Base-by-base conservation (phyloP, 2,329 filamentous ascomycete genomes). In the Fusarium humuli region DNA sequence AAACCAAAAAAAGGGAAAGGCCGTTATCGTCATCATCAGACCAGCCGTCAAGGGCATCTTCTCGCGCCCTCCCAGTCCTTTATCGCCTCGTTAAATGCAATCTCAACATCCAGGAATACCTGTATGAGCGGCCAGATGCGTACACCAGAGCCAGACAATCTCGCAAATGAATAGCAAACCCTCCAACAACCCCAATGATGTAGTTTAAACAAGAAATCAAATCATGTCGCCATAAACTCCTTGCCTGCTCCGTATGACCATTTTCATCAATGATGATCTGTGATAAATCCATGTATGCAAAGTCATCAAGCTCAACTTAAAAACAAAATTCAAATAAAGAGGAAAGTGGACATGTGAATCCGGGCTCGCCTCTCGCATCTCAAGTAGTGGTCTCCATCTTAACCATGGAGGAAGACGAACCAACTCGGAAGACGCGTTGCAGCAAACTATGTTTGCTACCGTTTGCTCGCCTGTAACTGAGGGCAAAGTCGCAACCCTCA, bases 101-200 rank as follows among this genome's bases (percentile, higher is more conserved):
- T 64, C 56, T 72, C 60, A 47, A 49, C 48, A 47, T 57, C 63
- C 40, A 62, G 72, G n/a, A 47, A 40, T 47, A n/a, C 47, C 53
- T 47, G 46, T 47, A 54, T 67, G 52, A 48, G 57, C 37, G 67
- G 66, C 63, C 63, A 55, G 70, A 70, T 76, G 68, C 71, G 70
- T 73, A 74, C 74, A 77, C 29, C 68, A 72, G 65, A 60, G 67
- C 69, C 72, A 62, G 73, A 73, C 42, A 65, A 60, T 69, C 67
- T 73, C 61, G 61, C 60, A 63, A 65, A 64, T 59, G 53, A 69
- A 70, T 25, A 63, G 22, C 58, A 71, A 41, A 53, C 22, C 32
- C 27, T 29, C 29, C 42, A 34, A 53, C 59, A 59, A 27, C 62
- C 67, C 67, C 58, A 34, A 52, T 63, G 30, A 62, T 67, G 54